These are phyloP conservation scores for Pichia rugopelliculosa DNA, from an alignment of 805 yeast species.

Conservation along the genomic window DNA sequence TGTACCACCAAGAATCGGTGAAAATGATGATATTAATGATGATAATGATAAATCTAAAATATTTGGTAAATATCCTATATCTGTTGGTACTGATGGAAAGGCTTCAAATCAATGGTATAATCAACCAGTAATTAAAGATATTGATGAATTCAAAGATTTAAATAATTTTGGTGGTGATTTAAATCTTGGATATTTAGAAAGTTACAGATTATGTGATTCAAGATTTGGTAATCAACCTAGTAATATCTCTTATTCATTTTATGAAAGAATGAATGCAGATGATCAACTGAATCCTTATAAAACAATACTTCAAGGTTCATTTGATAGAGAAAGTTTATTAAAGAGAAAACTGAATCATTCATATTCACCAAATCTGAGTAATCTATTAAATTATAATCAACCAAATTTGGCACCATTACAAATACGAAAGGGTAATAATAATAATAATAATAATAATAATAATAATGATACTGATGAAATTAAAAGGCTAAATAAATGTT, in stretches of 20 bases:
- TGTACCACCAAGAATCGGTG: constrained; percentile 1
- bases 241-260: neutral
- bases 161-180: constrained; percentile 12
- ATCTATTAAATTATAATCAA: neutral
- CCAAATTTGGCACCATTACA: neutral
- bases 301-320: constrained; percentile 1
- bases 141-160: constrained; percentile 23
- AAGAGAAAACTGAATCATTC: neutral
- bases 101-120: constrained; percentile 10
- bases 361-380: neutral
- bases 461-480: neutral
- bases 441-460: too few species aligned
- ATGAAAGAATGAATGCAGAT: neutral
- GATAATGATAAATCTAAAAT: constrained; percentile 17
- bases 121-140: constrained; percentile 25
- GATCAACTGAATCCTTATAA: neutral
- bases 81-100: neutral
- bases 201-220: constrained; percentile 2
- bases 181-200: constrained; percentile 7
- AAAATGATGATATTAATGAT: neutral
- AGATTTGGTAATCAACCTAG: neutral
- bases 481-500: neutral
- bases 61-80: constrained; percentile 4
- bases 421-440: neutral
- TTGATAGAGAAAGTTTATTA: constrained; percentile 7